Evolutionary conservation across 768 basidiomycete genomes (phyloP).

Genomic region (Leccinum imitatum): DNA sequence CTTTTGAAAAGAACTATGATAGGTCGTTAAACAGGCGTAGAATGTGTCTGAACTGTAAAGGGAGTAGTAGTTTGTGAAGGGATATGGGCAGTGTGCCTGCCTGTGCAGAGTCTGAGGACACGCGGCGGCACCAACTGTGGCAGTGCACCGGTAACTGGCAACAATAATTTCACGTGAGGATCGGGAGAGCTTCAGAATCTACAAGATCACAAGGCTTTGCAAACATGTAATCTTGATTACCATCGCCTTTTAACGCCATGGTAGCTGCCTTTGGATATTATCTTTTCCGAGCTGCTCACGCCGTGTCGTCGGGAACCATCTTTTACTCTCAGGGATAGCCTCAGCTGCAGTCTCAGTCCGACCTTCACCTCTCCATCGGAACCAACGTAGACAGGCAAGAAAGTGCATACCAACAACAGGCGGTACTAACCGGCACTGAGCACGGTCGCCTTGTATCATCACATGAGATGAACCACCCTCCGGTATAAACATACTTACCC

Average conservation of each 20-base stretch:
- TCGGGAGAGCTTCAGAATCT: no score
- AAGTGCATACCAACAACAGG: no score
- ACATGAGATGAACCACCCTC: not conserved
- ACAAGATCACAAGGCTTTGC: not conserved
- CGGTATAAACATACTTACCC: conserved; percentile 24
- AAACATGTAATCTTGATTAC: not conserved
- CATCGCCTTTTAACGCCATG: not conserved
- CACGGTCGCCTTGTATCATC: not conserved
- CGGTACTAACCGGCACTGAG: no score
- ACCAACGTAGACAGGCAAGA: not conserved
- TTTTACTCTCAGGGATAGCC: not conserved
- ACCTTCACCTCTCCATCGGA: not conserved
- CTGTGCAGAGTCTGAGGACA: no score
- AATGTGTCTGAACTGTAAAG: not conserved
- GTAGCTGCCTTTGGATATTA: not conserved
- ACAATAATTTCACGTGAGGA: no score
- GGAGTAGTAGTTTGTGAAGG: not conserved
- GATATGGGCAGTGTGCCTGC: not conserved
- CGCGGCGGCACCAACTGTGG: not conserved
- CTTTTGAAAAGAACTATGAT: not conserved
- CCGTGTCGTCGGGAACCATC: no score
- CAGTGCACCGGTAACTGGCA: no score
- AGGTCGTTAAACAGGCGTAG: not conserved
- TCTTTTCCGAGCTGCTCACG: not conserved
- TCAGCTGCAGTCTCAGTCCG: not conserved